Percentiles rank a stretch among this genome's conserved stretches.
Evolutionary conservation across 2,329 filamentous ascomycete species (phyloP).

Genomic region (Neocatenulostroma microsporum): DNA sequence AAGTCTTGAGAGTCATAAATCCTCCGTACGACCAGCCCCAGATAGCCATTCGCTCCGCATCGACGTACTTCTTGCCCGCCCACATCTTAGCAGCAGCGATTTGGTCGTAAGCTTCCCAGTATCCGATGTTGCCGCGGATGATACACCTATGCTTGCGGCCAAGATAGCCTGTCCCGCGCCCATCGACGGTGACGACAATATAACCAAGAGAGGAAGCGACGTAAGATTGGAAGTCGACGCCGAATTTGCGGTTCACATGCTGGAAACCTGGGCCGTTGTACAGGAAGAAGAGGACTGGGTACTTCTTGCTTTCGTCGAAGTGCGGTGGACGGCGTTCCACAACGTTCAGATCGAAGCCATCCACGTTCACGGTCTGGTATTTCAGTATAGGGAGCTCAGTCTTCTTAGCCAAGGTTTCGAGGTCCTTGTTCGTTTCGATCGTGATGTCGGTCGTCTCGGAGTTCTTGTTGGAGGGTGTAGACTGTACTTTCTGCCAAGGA

Average conservation of each 20-base stretch:
- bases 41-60: constrained; percentile 73
- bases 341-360: constrained; percentile 65
- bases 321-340: constrained; percentile 84
- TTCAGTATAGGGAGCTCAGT: constrained; percentile 76
- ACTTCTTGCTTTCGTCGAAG: constrained; percentile 72
- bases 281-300: constrained; percentile 89
- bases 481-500: constrained; percentile 80
- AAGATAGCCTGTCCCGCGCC: constrained; percentile 82
- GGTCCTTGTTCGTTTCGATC: constrained; percentile 68
- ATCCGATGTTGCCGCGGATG: constrained; percentile 74
- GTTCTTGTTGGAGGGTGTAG: constrained; percentile 42
- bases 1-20: constrained; percentile 88
- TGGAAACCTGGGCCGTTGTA: constrained; percentile 96
- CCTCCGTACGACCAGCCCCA: constrained; percentile 99
- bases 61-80: constrained; percentile 73
- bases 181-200: constrained; percentile 89
- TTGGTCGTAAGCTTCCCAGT: constrained; percentile 81
- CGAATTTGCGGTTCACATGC: constrained; percentile 70
- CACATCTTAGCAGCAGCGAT: constrained; percentile 83
- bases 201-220: constrained; percentile 80
- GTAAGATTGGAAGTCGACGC: constrained; percentile 83
- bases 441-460: constrained; percentile 54
- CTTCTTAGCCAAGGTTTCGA: constrained; percentile 61
- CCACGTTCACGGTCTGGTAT: constrained; percentile 78
- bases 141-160: constrained; percentile 76